Evolutionary conservation across 352 stramenopile genomes (phyloP).

Genomic region (Halophytophthora batemanensis): DNA sequence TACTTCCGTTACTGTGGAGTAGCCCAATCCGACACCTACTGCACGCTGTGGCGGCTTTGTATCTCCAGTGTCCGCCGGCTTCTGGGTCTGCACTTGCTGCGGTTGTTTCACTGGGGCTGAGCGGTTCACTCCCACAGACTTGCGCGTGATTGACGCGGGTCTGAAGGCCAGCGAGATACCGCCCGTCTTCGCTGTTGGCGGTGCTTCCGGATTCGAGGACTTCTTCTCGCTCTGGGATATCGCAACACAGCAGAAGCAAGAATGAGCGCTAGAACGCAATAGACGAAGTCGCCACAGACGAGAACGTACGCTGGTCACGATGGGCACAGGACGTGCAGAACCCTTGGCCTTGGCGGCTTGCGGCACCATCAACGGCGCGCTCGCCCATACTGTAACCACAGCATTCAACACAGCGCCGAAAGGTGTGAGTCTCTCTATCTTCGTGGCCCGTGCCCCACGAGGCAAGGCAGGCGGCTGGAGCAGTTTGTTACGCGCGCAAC

Average conservation of each 20-base stretch:
- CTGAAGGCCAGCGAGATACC: slow-evolving; percentile 55
- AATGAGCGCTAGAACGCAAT: too few relatives aligned
- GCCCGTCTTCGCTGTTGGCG: slow-evolving; percentile 11
- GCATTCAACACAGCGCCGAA: not conserved
- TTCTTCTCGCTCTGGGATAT: too few relatives aligned
- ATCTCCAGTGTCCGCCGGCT: slow-evolving; percentile 1
- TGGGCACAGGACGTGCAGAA: slow-evolving; percentile 5
- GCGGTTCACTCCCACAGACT: not conserved
- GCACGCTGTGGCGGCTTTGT: slow-evolving; percentile 1
- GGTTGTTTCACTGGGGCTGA: too few relatives aligned
- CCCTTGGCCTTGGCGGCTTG: slow-evolving; percentile 38
- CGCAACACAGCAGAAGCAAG: too few relatives aligned
- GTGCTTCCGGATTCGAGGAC: too few relatives aligned
- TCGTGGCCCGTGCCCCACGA: too few relatives aligned
- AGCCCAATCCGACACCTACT: slow-evolving; percentile 27
- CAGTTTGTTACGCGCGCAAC: too few relatives aligned
- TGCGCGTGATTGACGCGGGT: slow-evolving; percentile 51
- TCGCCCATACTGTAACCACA: slow-evolving; percentile 46
- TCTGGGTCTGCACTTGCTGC: not conserved
- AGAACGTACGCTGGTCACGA: slow-evolving; percentile 27
- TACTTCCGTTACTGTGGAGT: slow-evolving; percentile 40
- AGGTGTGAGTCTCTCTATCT: not conserved
- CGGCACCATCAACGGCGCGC: slow-evolving; percentile 45
- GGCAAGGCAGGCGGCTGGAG: too few relatives aligned
- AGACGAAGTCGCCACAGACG: too few relatives aligned